A percentile compares a stretch with the other conserved stretches of the same genome.
Conservation (phyloP, 768 basidiomycete species). For the Rhodotorula paludigena region DNA sequence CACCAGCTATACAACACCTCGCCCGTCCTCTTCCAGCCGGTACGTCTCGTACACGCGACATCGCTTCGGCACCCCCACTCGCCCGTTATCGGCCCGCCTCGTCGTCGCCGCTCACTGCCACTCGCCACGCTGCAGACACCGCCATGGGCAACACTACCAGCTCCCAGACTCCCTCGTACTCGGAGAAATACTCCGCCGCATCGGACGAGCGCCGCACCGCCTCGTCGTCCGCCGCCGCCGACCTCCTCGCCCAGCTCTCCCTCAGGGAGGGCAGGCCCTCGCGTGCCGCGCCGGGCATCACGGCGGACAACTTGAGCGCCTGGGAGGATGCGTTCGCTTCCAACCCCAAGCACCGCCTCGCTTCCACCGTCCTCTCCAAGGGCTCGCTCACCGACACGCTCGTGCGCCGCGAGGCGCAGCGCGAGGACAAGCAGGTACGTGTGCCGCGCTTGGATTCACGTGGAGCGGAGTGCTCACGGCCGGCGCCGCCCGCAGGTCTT, state of each 20-base stretch:
- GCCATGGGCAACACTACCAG: not conserved
- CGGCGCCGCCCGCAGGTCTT: too few species aligned
- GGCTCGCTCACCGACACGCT: constrained; percentile 44
- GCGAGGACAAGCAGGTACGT: constrained; percentile 44
- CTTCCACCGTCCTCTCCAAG: constrained; percentile 44
- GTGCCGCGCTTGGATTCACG: too few species aligned
- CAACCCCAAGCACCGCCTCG: constrained; percentile 25
- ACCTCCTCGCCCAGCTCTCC: constrained; percentile 25
- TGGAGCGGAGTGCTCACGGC: too few species aligned
- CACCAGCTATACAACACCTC: too few species aligned
- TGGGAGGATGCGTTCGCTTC: constrained; percentile 43
- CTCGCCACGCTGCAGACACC: too few species aligned
- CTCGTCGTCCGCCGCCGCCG: constrained; percentile 3
- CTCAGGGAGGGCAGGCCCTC: not conserved
- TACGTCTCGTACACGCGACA: too few species aligned
- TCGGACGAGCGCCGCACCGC: not conserved
- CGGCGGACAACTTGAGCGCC: constrained; percentile 31
- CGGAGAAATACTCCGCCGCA: not conserved
- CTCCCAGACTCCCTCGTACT: not conserved
- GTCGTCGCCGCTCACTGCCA: too few species aligned
- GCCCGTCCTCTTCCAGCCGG: too few species aligned
- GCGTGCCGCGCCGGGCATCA: constrained; percentile 26
- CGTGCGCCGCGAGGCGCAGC: constrained; percentile 39
- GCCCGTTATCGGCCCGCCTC: too few species aligned
- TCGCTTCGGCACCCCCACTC: too few species aligned